phyloP scores from a whole-genome alignment of 257 asterid genomes.

The Paulownia fortunei region DNA sequence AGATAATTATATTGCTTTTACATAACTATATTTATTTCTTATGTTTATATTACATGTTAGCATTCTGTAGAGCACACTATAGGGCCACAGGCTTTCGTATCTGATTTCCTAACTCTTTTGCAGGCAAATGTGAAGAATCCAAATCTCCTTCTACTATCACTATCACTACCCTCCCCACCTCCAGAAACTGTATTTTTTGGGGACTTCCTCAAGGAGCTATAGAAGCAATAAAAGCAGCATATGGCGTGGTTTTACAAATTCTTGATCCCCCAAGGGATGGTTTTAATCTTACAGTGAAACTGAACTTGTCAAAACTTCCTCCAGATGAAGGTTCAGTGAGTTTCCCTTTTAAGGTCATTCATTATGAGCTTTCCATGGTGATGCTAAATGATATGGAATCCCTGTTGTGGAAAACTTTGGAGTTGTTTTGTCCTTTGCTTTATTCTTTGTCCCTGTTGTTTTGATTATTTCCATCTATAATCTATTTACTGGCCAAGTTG shows the following conservation, averaged over 20 bases:
- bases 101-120: conserved; percentile 27
- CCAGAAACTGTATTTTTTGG: conserved; percentile 83
- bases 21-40: conserved; percentile 19
- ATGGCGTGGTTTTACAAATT: conserved; percentile 82
- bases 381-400: conserved; percentile 37
- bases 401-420: conserved; percentile 19
- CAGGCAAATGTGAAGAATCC: conserved; percentile 89
- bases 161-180: conserved; percentile 88
- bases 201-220: conserved; percentile 95
- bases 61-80: background rate
- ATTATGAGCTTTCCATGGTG: conserved; percentile 52
- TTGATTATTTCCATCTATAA: conserved; percentile 13
- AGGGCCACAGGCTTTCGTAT: background rate
- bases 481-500: conserved; percentile 4
- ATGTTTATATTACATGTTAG: background rate
- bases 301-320: conserved; percentile 93
- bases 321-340: conserved; percentile 94
- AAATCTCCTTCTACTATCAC: conserved; percentile 68
- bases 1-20: background rate
- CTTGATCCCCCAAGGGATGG: conserved; percentile 99
- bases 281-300: conserved; percentile 88
- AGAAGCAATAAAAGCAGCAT: conserved; percentile 90
- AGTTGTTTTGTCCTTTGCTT: conserved; percentile 9
- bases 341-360: conserved; percentile 66
- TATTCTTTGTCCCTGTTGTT: background rate